Base-by-base conservation (phyloP, 2,329 filamentous ascomycete genomes). In the Sporothrix curviconia region DNA sequence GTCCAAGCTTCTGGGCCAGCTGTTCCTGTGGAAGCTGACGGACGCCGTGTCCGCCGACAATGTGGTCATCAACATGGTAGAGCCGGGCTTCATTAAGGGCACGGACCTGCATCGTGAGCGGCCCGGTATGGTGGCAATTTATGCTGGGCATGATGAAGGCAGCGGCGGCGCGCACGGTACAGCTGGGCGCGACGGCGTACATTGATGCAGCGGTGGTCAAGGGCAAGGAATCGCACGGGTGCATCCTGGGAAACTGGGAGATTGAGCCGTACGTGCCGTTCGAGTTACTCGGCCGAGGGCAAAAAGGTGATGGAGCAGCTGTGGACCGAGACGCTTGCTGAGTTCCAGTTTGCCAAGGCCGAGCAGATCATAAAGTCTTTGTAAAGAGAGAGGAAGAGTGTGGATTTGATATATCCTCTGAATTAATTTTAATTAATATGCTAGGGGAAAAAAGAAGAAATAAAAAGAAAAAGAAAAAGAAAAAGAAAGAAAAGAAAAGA, bases 21-120 rank as follows among this genome's bases (percentile, higher is more conserved):
- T 73, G 30, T 74, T 73, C 62, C 62, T 69, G 2, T 62, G 63
- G 60, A 71, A 72, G 53, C 61, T 77, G 0, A 64, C 63, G 5
- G 70, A 74, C 15, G 66, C 68, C 19, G 68, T 77, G 0, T 67
- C 66, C 1, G 60, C 71, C 0, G 68, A 76, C 2, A 70, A 76
- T 36, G 71, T 77, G 0, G 60, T 75, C 7, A 66, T 80, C 40
- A 80, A 79, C 54, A 59, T 77, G 1, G 75, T 73, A 1, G 76
- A 78, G 19, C 78, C 78, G 1, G 78, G 74, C 0, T 67, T 71
- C 44, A 67, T 72, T 7, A 71, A 68, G 36, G 76, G 74, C 3
- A 80, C 79, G 0, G 62, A 24, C 64, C 67, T 62, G 28, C 56
- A 44, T 7, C 52, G 49, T 11, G 61, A 62, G 4, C 34, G 11